A percentile compares a stretch with the other conserved stretches of the same genome.
These are phyloP conservation scores for Hippophae tibetana DNA, from an alignment of 306 rosid genomes.

Conservation along the genomic window DNA sequence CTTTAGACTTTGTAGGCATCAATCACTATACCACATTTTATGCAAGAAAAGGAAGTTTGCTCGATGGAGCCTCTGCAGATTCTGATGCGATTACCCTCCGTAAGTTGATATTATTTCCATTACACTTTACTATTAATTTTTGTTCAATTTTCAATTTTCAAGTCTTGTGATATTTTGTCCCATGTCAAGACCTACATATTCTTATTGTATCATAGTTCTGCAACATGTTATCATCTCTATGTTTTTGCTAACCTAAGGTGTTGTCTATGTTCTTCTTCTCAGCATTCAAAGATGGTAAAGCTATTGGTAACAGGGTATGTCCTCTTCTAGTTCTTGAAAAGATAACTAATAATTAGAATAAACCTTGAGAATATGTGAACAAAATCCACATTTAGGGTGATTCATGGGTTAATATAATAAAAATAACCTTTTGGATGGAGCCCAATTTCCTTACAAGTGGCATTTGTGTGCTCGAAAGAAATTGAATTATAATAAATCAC, in stretches of 20 bases:
- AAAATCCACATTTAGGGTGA: no score
- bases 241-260: conserved; percentile 1
- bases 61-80: conserved; percentile 48
- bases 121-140: not conserved
- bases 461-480: no score
- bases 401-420: no score
- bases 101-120: conserved; percentile 30
- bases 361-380: no score
- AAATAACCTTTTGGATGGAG: no score
- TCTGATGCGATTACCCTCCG: conserved; percentile 66
- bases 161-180: not conserved
- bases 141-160: not conserved
- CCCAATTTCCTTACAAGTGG: no score
- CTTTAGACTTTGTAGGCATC: conserved; percentile 85
- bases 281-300: conserved; percentile 60
- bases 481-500: no score
- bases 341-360: no score
- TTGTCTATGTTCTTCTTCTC: conserved; percentile 17
- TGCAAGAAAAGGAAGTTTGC: conserved; percentile 32
- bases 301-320: conserved; percentile 64
- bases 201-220: not conserved
- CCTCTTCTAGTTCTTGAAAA: no score
- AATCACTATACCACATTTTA: conserved; percentile 86
- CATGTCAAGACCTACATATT: not conserved
- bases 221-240: not conserved